Percentiles rank a stretch among this genome's conserved stretches.
These are phyloP conservation scores for Musa balbisiana DNA, from an alignment of 202 grass and related monocot genomes.

Conservation along the genomic window DNA sequence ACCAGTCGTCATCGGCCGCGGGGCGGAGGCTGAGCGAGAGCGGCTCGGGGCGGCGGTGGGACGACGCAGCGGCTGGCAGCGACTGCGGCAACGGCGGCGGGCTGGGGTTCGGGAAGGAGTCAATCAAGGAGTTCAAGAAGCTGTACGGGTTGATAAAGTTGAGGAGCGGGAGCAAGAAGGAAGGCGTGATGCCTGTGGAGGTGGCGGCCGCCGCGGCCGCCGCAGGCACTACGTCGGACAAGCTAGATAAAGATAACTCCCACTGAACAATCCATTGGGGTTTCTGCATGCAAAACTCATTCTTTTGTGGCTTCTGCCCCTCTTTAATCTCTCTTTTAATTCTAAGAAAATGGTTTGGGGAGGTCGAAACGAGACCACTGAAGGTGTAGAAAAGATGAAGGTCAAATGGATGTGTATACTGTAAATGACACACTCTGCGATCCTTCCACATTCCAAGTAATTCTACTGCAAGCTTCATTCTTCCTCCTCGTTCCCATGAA, in stretches of 20 bases:
- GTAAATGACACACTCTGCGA: too few relatives aligned
- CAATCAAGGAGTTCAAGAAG: constrained; percentile 79
- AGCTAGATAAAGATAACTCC: neutral
- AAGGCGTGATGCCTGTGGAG: constrained; percentile 58
- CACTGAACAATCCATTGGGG: too few relatives aligned
- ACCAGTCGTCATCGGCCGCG: neutral
- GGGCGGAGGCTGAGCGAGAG: constrained; percentile 14
- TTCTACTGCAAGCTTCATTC: too few relatives aligned
- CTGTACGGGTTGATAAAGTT: constrained; percentile 77
- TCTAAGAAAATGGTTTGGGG: too few relatives aligned
- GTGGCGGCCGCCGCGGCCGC: constrained; percentile 32
- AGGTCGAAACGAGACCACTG: too few relatives aligned
- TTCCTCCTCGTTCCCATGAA: too few relatives aligned
- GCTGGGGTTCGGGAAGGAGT: constrained; percentile 41
- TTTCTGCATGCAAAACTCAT: too few relatives aligned
- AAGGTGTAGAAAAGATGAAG: too few relatives aligned
- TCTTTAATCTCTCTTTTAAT: too few relatives aligned
- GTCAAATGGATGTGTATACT: too few relatives aligned
- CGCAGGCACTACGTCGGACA: constrained; percentile 6
- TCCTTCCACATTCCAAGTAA: too few relatives aligned
- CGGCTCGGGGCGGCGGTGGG: constrained; percentile 1
- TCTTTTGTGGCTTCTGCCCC: too few relatives aligned
- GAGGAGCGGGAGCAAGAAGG: constrained; percentile 50
- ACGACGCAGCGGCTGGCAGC: neutral
- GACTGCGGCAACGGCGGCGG: neutral